These are phyloP conservation scores for Phoenix roebelenii DNA, from an alignment of 176 grass and related monocot genomes.

Conservation along the genomic window DNA sequence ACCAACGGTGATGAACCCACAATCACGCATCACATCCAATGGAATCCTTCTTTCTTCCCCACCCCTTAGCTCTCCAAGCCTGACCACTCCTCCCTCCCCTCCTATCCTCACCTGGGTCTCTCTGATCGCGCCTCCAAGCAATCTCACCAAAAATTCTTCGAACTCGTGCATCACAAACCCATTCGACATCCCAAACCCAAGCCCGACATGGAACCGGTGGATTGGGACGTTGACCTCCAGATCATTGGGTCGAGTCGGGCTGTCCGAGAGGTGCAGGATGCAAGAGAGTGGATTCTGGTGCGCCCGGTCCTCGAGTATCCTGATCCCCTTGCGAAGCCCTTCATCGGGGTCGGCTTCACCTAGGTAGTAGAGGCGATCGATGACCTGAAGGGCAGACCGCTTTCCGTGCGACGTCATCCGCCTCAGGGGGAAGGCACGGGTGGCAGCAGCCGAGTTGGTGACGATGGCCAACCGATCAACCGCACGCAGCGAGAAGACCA, in stretches of 20 bases:
- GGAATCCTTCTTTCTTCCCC: slow-evolving; percentile 90
- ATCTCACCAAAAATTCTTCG: slow-evolving; percentile 60
- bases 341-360: slow-evolving; percentile 59
- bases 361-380: slow-evolving; percentile 68
- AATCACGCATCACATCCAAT: slow-evolving; percentile 40
- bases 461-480: slow-evolving; percentile 81
- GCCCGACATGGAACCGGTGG: slow-evolving; percentile 74
- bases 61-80: slow-evolving; percentile 65
- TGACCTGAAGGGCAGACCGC: slow-evolving; percentile 69
- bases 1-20: slow-evolving; percentile 46
- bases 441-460: slow-evolving; percentile 67
- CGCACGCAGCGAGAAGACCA: slow-evolving; percentile 70
- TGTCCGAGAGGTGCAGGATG: slow-evolving; percentile 75
- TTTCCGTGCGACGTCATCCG: slow-evolving; percentile 85
- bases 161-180: slow-evolving; percentile 86
- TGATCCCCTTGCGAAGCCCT: slow-evolving; percentile 71
- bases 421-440: slow-evolving; percentile 73
- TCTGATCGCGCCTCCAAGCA: slow-evolving; percentile 64
- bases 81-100: slow-evolving; percentile 45
- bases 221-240: slow-evolving; percentile 34
- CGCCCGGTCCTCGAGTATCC: slow-evolving; percentile 79
- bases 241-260: slow-evolving; percentile 27
- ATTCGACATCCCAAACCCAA: slow-evolving; percentile 56
- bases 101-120: slow-evolving; percentile 72
- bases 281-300: slow-evolving; percentile 71